A percentile compares a stretch with the other conserved stretches of the same genome.
Evolutionary conservation across 2,329 filamentous ascomycete genomes (phyloP).

Genomic region (Cercospora citrullina): DNA sequence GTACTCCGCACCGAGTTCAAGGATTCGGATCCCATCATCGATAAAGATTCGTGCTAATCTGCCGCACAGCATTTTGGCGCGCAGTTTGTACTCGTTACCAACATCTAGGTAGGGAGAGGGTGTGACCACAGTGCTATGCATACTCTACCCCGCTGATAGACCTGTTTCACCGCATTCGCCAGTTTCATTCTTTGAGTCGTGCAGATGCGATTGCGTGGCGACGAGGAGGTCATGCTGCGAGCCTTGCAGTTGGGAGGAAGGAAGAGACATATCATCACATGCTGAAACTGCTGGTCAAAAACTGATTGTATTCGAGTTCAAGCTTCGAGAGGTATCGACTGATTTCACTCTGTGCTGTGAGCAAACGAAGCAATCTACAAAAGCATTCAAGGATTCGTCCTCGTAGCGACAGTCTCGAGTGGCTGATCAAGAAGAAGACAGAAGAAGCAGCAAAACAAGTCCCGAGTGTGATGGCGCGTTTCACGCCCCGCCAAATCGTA

Average conservation of each 20-base stretch:
- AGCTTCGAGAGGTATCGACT: not conserved
- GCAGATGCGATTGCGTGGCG: not conserved
- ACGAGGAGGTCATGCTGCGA: not conserved
- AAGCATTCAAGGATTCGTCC: not conserved
- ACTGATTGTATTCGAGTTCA: not conserved
- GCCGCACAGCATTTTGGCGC: constrained; percentile 7
- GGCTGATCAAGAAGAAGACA: not conserved
- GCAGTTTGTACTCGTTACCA: not conserved
- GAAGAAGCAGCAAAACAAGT: not conserved
- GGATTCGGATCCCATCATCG: not conserved
- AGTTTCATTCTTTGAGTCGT: not conserved
- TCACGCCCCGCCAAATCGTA: constrained; percentile 43
- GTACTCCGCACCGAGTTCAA: not conserved
- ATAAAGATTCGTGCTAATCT: not conserved
- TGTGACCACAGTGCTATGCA: not conserved
- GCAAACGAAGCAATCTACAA: not conserved
- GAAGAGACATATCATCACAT: not conserved
- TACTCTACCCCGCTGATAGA: constrained; percentile 9
- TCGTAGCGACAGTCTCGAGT: not conserved
- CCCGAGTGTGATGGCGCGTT: constrained; percentile 12
- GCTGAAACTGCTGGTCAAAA: not conserved
- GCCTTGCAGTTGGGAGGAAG: not conserved
- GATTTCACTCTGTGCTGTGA: not conserved
- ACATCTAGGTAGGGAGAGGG: not conserved
- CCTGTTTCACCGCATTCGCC: not conserved